Evolutionary conservation across 2,329 filamentous ascomycete genomes (phyloP).

Genomic region (Curvularia lunata): DNA sequence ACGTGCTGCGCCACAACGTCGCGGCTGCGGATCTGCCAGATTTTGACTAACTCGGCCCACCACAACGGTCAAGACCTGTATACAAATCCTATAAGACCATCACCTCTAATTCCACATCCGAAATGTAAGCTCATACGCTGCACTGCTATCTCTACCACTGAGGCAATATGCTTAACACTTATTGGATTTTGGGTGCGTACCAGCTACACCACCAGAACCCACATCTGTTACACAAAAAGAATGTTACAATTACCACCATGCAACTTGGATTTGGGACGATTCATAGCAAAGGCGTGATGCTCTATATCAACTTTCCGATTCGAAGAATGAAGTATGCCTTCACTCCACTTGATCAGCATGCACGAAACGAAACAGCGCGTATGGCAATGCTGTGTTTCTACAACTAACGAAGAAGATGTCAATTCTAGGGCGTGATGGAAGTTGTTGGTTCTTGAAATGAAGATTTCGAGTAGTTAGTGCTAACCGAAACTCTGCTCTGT

Average conservation of each 20-base stretch:
- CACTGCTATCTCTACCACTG: neutral
- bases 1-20: neutral
- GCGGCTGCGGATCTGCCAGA: neutral
- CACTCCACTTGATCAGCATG: neutral
- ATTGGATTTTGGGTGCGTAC: neutral
- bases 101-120: too few species aligned
- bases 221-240: neutral
- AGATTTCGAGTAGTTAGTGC: neutral
- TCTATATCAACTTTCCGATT: neutral
- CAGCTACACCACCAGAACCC: neutral
- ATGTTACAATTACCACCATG: neutral
- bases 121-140: neutral
- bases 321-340: neutral
- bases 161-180: neutral
- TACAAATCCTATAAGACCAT: neutral
- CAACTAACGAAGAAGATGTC: neutral
- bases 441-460: neutral
- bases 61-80: neutral
- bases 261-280: neutral
- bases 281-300: neutral
- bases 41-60: neutral
- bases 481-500: neutral
- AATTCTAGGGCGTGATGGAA: neutral
- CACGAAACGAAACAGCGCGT: neutral
- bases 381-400: neutral